These are phyloP conservation scores for Metschnikowia colocasiae DNA, from an alignment of 805 yeast genomes.

Conservation along the genomic window DNA sequence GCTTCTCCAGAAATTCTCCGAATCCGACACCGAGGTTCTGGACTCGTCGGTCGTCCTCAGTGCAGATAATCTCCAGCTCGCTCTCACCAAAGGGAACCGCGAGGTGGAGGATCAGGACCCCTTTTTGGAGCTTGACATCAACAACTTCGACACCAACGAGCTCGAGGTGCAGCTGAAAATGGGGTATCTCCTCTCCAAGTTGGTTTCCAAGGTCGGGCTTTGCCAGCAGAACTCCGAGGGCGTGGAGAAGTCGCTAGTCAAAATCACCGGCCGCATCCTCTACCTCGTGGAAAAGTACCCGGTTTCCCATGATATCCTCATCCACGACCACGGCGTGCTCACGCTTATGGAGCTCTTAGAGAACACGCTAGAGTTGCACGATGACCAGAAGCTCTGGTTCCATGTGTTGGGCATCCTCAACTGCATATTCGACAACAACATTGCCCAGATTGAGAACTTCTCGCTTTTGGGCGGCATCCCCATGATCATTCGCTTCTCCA, in stretches of 20 bases:
- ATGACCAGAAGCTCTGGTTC: conserved; percentile 34
- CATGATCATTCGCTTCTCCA: conserved; percentile 34
- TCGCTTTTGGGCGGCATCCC: conserved; percentile 45
- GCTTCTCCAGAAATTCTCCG: conserved; percentile 30
- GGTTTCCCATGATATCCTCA: conserved; percentile 34
- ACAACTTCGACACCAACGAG: conserved; percentile 39
- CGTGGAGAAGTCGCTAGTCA: conserved; percentile 26
- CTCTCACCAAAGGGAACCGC: not conserved
- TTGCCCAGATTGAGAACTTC: conserved; percentile 37
- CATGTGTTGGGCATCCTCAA: conserved; percentile 35
- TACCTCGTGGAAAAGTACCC: conserved; percentile 39
- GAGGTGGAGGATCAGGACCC: conserved; percentile 25
- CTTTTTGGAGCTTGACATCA: conserved; percentile 35
- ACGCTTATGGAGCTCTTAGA: conserved; percentile 39
- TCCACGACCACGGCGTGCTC: conserved; percentile 42
- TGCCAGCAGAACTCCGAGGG: conserved; percentile 31
- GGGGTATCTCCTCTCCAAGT: conserved; percentile 33
- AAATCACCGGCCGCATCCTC: conserved; percentile 36
- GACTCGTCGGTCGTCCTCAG: not conserved
- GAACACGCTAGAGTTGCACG: conserved; percentile 28
- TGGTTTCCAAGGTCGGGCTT: conserved; percentile 30
- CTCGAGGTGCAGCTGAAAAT: conserved; percentile 39
- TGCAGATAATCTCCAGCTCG: not conserved
- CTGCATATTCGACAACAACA: conserved; percentile 28
- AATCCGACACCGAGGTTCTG: conserved; percentile 11